Evolutionary conservation across 306 rosid genomes (phyloP).

Genomic region (Erythrophleum fordii): DNA sequence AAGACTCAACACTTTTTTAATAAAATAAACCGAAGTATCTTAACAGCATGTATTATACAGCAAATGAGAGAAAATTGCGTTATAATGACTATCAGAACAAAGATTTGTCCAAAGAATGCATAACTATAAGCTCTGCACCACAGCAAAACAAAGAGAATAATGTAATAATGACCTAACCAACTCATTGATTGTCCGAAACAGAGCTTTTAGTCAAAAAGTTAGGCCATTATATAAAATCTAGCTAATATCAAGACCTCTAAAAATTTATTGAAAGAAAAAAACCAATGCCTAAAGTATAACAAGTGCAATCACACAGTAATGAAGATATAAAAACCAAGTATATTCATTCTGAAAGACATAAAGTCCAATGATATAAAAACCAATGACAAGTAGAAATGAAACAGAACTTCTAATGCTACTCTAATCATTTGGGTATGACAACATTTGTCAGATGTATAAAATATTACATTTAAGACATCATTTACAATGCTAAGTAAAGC

Average conservation of each 20-base stretch:
- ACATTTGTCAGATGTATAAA: constrained; percentile 29
- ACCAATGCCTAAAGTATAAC: not conserved
- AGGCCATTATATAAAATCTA: not conserved
- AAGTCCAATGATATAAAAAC: too few species aligned
- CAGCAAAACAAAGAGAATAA: not conserved
- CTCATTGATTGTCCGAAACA: not conserved
- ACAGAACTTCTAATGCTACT: constrained; percentile 19
- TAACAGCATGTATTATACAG: constrained; percentile 19
- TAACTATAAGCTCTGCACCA: not conserved
- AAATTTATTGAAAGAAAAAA: not conserved
- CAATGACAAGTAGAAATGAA: not conserved
- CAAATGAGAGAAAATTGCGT: not conserved
- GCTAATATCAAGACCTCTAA: not conserved
- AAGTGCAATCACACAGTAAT: not conserved
- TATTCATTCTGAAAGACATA: too few species aligned
- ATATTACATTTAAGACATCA: constrained; percentile 22
- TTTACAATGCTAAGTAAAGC: constrained; percentile 24
- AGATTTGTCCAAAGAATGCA: not conserved
- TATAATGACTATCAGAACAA: not conserved
- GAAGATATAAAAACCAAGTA: too few species aligned
- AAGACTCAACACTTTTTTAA: not conserved
- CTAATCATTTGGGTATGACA: constrained; percentile 5
- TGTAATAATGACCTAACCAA: constrained; percentile 24
- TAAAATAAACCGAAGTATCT: constrained; percentile 31
- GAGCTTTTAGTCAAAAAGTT: not conserved